Evolutionary conservation across 176 grass and related monocot genomes (phyloP).

Genomic region (Ensete ventricosum): DNA sequence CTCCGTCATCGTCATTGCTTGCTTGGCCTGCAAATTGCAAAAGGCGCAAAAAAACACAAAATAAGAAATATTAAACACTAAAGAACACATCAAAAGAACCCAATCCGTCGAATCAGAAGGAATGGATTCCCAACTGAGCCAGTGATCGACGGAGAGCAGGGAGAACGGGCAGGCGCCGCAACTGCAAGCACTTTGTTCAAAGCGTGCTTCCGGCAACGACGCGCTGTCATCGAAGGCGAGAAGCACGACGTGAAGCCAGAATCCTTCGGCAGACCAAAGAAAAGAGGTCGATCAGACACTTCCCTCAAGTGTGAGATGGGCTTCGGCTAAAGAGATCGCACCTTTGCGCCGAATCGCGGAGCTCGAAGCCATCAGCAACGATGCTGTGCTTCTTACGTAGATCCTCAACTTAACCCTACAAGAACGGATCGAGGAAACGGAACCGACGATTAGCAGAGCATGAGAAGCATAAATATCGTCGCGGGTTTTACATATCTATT

Average conservation of each 20-base stretch:
- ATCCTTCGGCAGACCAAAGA: slow-evolving; percentile 43
- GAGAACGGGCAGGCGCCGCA: slow-evolving; percentile 39
- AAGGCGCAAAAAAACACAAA: background rate
- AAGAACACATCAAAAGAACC: slow-evolving; percentile 1
- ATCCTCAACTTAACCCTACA: background rate
- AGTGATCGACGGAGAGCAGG: slow-evolving; percentile 49
- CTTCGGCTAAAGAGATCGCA: background rate
- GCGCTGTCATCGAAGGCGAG: slow-evolving; percentile 27
- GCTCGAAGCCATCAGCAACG: slow-evolving; percentile 3
- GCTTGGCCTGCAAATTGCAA: slow-evolving; percentile 43
- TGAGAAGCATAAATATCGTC: too few species aligned
- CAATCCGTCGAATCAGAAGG: background rate
- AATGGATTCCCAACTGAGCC: slow-evolving; percentile 47
- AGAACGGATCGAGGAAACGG: background rate
- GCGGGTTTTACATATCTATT: too few species aligned
- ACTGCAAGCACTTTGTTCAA: slow-evolving; percentile 41
- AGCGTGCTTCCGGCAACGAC: slow-evolving; percentile 16
- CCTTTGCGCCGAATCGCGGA: slow-evolving; percentile 9
- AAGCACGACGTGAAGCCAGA: slow-evolving; percentile 25
- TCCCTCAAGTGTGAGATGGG: background rate
- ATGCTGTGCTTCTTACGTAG: background rate
- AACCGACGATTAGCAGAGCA: too few species aligned
- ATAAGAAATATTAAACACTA: background rate
- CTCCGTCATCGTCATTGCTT: slow-evolving; percentile 90
- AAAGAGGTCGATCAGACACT: background rate